Base-by-base conservation (phyloP, 2,329 filamentous ascomycete genomes). In the Parastagonospora avenae region DNA sequence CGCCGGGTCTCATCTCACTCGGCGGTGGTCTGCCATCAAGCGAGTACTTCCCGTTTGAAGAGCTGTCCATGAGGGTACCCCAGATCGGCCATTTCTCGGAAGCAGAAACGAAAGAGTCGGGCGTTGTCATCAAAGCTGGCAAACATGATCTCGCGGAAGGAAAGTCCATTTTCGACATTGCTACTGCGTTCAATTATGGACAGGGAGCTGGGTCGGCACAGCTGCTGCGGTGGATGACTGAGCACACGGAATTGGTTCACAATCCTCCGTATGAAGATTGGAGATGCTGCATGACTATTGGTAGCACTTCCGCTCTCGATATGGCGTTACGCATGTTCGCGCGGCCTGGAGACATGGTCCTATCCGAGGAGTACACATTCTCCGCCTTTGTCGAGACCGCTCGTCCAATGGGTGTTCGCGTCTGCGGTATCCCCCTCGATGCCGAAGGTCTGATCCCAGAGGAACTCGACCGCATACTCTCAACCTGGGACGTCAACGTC, bases 311-410 rank as follows among this genome's bases (percentile, higher is more conserved):
- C 19, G 88, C 90, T 0, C 82, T 96, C 59, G 94, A 97, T 67
- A 88, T 93, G 74, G 82, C 89, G 2, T 78, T 96, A 38, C 85
- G 94, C 46, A 89, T 97, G 82, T 86, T 99, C 57, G 88, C 87
- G 60, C 81, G 85, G 50, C 83, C 89, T 7, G 85, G 87, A 1
- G 92, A 97, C 68, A 85, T 86, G 52, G 79, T 97, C 42, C 75
- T 97, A 16, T 92, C 90, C 8, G 94, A 97, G 74, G 89, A 93
- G 68, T 97, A 93, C 74, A 93, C 91, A 33, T 99, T 97, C 76
- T 86, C 89, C 6, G 90, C 90, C 14, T 86, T 87, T 12, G 80
- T 88, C 14, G 86, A 90, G 66, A 85, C 86, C 0, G 85, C 84
- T 0, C 71, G 76, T 27, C 85, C 87, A 0, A 77, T 88, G 60